phyloP scores from a whole-genome alignment of 164 flowering plant genomes.

The grape (Vitis vinifera) region DNA sequence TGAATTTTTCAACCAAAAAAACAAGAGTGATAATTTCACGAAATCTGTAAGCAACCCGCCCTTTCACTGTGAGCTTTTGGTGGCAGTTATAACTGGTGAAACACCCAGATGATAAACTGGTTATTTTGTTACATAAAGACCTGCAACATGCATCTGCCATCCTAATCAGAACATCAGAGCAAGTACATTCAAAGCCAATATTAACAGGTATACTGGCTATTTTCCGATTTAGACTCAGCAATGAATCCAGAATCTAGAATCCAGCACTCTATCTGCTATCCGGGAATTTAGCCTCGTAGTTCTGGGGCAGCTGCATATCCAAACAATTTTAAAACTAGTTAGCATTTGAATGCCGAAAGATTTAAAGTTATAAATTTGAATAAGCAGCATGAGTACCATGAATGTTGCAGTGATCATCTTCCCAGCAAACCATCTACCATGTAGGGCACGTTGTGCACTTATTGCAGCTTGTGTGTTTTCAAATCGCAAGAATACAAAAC shows the following conservation, averaged over 20 bases:
- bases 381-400: conserved; percentile 49
- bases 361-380: neutral
- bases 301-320: conserved; percentile 50
- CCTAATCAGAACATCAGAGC: too few relatives aligned
- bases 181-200: neutral
- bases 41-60: too few relatives aligned
- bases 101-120: too few relatives aligned
- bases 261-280: conserved; percentile 40
- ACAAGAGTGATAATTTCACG: too few relatives aligned
- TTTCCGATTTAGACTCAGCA: too few relatives aligned
- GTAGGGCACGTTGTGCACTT: conserved; percentile 72
- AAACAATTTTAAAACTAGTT: neutral
- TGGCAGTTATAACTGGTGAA: too few relatives aligned
- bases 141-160: neutral
- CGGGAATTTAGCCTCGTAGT: conserved; percentile 71
- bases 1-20: too few relatives aligned
- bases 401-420: conserved; percentile 92
- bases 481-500: conserved; percentile 78
- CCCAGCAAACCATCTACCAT: conserved; percentile 97
- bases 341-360: neutral
- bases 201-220: too few relatives aligned
- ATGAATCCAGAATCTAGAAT: neutral
- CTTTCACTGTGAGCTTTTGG: too few relatives aligned
- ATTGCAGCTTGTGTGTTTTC: conserved; percentile 55
- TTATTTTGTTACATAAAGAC: neutral